Base-by-base conservation (phyloP, 2,329 filamentous ascomycete species). In the Penicillium sclerotigenum region DNA sequence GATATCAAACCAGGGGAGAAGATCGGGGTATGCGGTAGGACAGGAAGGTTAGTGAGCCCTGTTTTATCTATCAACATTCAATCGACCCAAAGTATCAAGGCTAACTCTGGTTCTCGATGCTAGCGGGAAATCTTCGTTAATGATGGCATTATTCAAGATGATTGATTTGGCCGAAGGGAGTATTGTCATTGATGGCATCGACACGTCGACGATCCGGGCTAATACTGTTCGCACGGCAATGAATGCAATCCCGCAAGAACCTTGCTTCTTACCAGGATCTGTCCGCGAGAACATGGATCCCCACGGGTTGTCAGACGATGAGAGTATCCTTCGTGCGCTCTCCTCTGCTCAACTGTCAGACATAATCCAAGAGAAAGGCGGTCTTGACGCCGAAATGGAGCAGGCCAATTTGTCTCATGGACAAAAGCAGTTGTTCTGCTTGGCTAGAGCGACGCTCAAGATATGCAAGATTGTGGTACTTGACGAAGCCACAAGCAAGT, bases 231-330 rank as follows among this genome's bases (percentile, higher is more conserved):
- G 38, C 9, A 11, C 38, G 8, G 7, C 18, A 8, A 8, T 41
- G 9, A 26, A 9, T 11, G 14, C 22, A 8, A 41, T 41, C 14
- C 38, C 38, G 11, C 38, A 41, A 26, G 38, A 41, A 6, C 18
- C 38, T 6, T 53, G 53, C 14, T 49, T 53, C 31, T 48, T 34
- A 7, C 38, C 49, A 33, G 55, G 45, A 2, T 45, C 55, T 28
- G 41, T 57, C 10, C 49, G 50, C 5, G 24, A 26, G 3, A 57
- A 57, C 18, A 40, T 54, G 40, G 55, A 57, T 14, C 50, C 50
- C 8, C 18, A 14, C 6, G 36, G 36, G 16, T 2, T 8, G 8
- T 20, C 36, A 14, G 36, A 22, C 36, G 7, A 38, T n/a, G 36
- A 38, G n/a, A 26, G 24, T 26, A 18, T 38, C n/a, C 8, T 16